Base-by-base conservation (phyloP, 768 basidiomycete genomes). In the Leucocoprinus birnbaumii region DNA sequence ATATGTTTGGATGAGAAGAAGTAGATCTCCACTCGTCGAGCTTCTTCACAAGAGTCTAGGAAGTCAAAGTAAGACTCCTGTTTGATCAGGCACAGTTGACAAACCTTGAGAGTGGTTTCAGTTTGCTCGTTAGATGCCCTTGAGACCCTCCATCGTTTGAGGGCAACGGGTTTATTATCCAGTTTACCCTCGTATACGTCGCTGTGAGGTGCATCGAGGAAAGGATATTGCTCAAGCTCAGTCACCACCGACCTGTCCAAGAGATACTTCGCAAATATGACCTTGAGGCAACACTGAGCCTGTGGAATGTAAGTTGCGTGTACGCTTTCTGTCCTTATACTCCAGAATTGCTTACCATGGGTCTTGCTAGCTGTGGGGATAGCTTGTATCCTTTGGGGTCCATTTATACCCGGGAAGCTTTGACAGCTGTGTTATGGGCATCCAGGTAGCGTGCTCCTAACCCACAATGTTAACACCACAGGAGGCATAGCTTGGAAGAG, bases 1-100 rank as follows among this genome's bases (percentile, higher is more conserved):
- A 53, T 38, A 66, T 51, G 41, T 65, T 63, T 2, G 47, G 55
- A 31, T 63, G 63, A 3, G 48, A 47, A 0, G 52, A 49, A 11
- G 53, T 62, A 11, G 55, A 49, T 38, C 55, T 57, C 65, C 65
- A 66, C 10, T 54, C 47, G 25, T 58, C 51, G 26, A 66, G 57
- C 22, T 53, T 53, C 24, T 31, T 47, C 26, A 9, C 26, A n/a
- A 65, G 56, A 35, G 27, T 21, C 56, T 57, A 19, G 2, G 13
- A 40, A 14, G 31, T 31, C 11, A 5, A 5, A 31, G 31, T 31
- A 11, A 31, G 31, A 11, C 11, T 31, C 31, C 31, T 5, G 6
- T 11, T 31, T 31, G 6, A 31, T 31, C 11, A 31, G 31, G 10
- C 19, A 21, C 43, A 21, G 16, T 4, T 14, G 11, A n/a, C 27